Base-by-base conservation (phyloP, 2,329 filamentous ascomycete genomes). In the Epichloe bromicola region DNA sequence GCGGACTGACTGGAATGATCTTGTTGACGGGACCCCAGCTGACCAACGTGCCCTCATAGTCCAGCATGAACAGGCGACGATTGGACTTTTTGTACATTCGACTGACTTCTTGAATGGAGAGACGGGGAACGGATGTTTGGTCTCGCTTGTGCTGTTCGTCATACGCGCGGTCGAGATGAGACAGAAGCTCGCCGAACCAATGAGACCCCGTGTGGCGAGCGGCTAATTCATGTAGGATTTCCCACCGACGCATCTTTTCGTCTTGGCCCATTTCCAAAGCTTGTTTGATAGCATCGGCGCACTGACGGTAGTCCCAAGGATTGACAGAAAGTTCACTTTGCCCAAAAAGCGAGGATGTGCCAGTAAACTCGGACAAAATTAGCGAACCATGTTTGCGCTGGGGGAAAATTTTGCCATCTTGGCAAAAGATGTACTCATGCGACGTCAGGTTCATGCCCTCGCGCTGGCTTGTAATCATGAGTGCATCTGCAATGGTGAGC, bases 361-460 rank as follows among this genome's bases (percentile, higher is more conserved):
- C 93, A 2, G 91, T 95, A 63, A 97, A 97, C 65, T 97, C 91
- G 56, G 88, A 95, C 50, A 97, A 73, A 57, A 97, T 95, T 42
- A 97, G 74, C 1, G 89, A 90, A 2, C 88, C 88, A 61, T 93
- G 82, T 67, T 88, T 90, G 70, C 89, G 89, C 51, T 82, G 72
- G 2, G 3, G 75, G 55, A 79, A 70, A 48, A 76, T 74, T 57
- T 79, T 79, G 40, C 90, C 90, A 61, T 97, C 91, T 63, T 97
- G 91, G 62, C 90, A 96, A 58, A 88, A 87, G 36, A 96, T 78
- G 62, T 89, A 97, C 65, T 97, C 91, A 64, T 97, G 93, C 5
- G 86, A 90, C 0, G 91, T 96, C 51, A 97, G 70, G 64, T 96
- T 97, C 93, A 97, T 97, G 55, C 91, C 91, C 65, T 97, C 91